Base-by-base conservation (phyloP, 1,284 basidiomycete species). In the Sanghuangporus sanghuang region DNA sequence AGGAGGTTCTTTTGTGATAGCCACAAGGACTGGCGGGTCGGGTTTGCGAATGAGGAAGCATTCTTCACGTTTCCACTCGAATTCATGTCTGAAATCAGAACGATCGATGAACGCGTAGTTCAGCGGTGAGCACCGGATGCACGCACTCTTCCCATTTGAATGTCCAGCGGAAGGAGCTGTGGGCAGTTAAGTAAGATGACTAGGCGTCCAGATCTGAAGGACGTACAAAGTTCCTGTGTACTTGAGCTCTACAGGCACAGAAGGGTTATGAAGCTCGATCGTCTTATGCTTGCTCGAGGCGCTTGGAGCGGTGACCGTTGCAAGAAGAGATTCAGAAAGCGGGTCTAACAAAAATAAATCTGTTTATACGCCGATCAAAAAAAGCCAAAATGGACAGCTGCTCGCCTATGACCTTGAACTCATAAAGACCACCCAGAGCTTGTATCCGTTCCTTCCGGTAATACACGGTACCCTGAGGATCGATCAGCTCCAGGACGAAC, bases 121-220 rank as follows among this genome's bases (percentile, higher is more conserved):
- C 18, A 46, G 63, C 27, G 8, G 11, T 9, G 53, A 23, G 27
- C 27, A 21, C 9, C 27, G 48, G 35, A n/a, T 36, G 44, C 6
- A 82, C 88, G 73, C 68, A 92, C 90, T 86, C 84, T 78, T 92
- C 89, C 89, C 89, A 92, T 71, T 81, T 81, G 74, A 93, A 93
- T 0, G 74, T 72, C 91, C 91, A 94, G 63, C 83, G 82, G 74
- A 92, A 92, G 2, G 84, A 66, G 32, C 71, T 72, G 49, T 2
- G 55, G 36, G 49, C 27, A 39, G 8, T 46, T 27, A 27, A 48
- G 16, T 50, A 9, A 40, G 36, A 18, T 12, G 48, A 18, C 23
- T 16, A 3, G n/a, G 2, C 18, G 40, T 18, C 3, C 1, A 18
- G 16, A 46, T 7, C 7, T 46, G 21, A n/a, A 32, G 35, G 18